Evolutionary conservation across 192 early-diverging fungal genomes (phyloP).

Genomic region (Endogone sp.): DNA sequence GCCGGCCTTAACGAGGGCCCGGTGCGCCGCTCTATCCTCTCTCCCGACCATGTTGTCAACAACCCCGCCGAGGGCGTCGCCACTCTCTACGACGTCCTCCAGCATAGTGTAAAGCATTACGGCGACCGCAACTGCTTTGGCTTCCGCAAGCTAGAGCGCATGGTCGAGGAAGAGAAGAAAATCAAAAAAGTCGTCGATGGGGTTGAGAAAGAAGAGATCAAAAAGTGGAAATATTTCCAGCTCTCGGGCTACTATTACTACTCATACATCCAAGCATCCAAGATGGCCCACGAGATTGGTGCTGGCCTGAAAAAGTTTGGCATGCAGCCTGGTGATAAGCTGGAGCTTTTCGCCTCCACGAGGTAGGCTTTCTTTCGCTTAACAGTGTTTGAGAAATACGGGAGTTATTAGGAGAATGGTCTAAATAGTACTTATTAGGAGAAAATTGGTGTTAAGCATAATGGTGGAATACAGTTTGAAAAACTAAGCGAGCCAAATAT

Average conservation of each 20-base stretch:
- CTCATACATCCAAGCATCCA: conserved; percentile 67
- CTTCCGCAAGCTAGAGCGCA: conserved; percentile 57
- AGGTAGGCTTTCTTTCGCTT: conserved; percentile 32
- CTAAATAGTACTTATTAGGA: too few relatives aligned
- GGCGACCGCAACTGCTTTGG: conserved; percentile 66
- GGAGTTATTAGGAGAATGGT: not conserved
- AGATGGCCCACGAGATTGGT: conserved; percentile 54
- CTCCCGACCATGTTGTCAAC: conserved; percentile 39
- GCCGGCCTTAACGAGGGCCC: conserved; percentile 30
- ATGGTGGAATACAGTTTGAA: too few relatives aligned
- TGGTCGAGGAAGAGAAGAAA: conserved; percentile 74
- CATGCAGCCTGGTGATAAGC: conserved; percentile 32
- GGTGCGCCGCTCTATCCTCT: conserved; percentile 40
- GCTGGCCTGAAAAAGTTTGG: conserved; percentile 72
- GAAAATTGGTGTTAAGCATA: too few relatives aligned
- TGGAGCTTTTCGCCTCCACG: conserved; percentile 70
- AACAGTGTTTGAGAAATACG: conserved; percentile 4
- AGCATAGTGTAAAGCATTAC: conserved; percentile 49
- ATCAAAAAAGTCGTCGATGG: conserved; percentile 57
- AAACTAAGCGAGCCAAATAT: too few relatives aligned
- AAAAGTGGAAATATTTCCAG: conserved; percentile 81
- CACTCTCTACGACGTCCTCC: conserved; percentile 72
- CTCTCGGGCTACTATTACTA: conserved; percentile 79
- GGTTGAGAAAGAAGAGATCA: conserved; percentile 58
- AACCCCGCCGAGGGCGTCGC: conserved; percentile 40